Percentiles rank a stretch among this genome's conserved stretches.
These are phyloP conservation scores for Friedmanniomyces simplex DNA, from an alignment of 495 filamentous ascomycete genomes.

Conservation along the genomic window DNA sequence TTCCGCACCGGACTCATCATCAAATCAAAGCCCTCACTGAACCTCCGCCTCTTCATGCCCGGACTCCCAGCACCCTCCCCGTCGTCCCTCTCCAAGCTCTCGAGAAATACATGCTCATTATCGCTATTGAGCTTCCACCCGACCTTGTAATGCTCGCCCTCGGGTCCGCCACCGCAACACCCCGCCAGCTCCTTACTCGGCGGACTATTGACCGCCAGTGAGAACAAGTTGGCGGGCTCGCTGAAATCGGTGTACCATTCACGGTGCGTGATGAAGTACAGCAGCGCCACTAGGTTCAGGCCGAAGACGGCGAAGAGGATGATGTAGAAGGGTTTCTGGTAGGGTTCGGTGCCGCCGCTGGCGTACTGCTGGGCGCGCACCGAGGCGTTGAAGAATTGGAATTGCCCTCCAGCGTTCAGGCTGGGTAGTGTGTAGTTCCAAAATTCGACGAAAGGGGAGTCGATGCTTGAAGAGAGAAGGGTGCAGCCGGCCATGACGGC, in stretches of 20 bases:
- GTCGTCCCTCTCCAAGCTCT: conserved; percentile 6
- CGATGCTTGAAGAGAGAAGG: conserved; percentile 41
- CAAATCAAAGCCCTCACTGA: not conserved
- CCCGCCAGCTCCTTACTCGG: conserved; percentile 44
- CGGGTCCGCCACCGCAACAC: conserved; percentile 8
- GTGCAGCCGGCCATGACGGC: conserved; percentile 58
- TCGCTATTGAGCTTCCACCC: conserved; percentile 11
- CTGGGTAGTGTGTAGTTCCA: conserved; percentile 24
- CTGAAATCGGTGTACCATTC: conserved; percentile 64
- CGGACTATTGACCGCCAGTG: conserved; percentile 58
- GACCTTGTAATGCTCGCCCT: conserved; percentile 7
- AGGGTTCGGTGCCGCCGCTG: conserved; percentile 44
- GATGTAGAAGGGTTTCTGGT: conserved; percentile 55
- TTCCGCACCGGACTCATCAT: not conserved
- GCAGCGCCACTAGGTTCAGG: conserved; percentile 51
- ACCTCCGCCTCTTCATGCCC: not conserved
- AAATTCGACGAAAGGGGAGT: conserved; percentile 46
- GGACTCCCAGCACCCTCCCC: not conserved
- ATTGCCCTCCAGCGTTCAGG: not conserved
- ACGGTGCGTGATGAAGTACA: conserved; percentile 41
- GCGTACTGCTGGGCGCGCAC: conserved; percentile 51
- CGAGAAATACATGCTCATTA: conserved; percentile 11
- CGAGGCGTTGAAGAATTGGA: conserved; percentile 32
- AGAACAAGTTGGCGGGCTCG: conserved; percentile 62
- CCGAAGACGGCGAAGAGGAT: conserved; percentile 51